Base-by-base conservation (phyloP, 208 protist genomes). In the Crithidia fasciculata region DNA sequence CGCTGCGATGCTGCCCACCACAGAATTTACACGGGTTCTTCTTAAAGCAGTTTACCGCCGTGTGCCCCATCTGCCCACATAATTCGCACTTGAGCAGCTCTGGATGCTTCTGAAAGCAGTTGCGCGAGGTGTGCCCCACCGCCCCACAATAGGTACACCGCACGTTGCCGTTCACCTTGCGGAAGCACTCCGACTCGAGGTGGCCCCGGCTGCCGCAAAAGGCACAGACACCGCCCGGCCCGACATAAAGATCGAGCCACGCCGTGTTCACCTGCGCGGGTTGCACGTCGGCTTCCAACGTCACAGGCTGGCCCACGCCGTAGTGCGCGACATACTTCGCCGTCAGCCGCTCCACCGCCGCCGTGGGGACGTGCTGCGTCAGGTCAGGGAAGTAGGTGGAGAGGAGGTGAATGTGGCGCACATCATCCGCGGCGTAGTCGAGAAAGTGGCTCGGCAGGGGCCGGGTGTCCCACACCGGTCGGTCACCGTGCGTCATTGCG, bases 1-100 rank as follows among this genome's bases (percentile, higher is more conserved):
- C 88, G 64, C 85, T 95, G 54, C 71, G 84, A 67, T 97, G 94
- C 8, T 74, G 64, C 9, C 94, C 94, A n/a, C 94, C 94, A 67
- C 94, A 97, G 69, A 93, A 81, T 57, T 83, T 94, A 72, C 94
- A 97, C 39, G 94, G 94, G 72, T 96, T 94, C 39, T 78, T 83
- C 59, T 87, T 81, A 72, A 92, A 96, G 78, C 94, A 97, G 55
- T 70, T 86, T 5, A 70, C 47, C 8, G 83, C 73, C n/a, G 57
- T 91, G 78, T 97, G 94, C 0, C 94, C 94, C 10, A 96, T 52
- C 71, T 95, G 91, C 3, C 90, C 91, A 67, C 94, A 97, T 47
- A 76, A 71, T 28, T 88, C 84, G 69, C 94, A 97, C 68, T 96
- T 97, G 18, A 95, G 81, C 44, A 93, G 78, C 60, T 95, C 85